phyloP scores from a whole-genome alignment of 2,329 filamentous ascomycete genomes.

The Phyllosticta capitalensis region DNA sequence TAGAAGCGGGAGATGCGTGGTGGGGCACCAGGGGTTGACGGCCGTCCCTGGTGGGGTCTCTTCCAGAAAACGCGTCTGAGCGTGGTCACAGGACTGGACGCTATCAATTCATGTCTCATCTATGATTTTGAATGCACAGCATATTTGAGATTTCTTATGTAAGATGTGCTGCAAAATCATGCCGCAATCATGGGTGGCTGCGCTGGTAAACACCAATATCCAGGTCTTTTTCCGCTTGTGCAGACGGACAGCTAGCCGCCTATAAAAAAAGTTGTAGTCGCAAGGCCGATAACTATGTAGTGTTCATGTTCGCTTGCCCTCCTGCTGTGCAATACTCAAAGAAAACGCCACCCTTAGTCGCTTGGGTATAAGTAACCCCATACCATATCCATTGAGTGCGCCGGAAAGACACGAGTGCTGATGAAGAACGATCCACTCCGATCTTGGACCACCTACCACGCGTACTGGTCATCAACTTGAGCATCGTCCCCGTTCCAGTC shows the following conservation, averaged over 20 bases:
- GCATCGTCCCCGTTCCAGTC: slow-evolving; percentile 48
- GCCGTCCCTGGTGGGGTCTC: neutral
- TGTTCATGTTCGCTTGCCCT: neutral
- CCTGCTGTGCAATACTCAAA: neutral
- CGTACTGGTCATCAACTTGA: slow-evolving; percentile 27
- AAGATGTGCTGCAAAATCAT: too few relatives aligned
- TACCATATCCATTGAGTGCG: neutral
- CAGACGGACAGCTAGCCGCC: too few relatives aligned
- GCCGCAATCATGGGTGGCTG: too few relatives aligned
- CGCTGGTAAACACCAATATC: too few relatives aligned
- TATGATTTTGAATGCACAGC: neutral
- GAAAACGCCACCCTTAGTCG: neutral
- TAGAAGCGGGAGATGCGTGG: neutral
- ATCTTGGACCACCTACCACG: slow-evolving; percentile 20
- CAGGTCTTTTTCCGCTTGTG: too few relatives aligned
- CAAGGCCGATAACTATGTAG: too few relatives aligned
- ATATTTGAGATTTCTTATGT: neutral
- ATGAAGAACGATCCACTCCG: neutral
- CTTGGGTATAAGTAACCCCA: neutral
- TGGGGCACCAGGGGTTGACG: neutral
- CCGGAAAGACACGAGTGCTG: neutral
- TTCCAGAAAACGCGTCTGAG: slow-evolving; percentile 8
- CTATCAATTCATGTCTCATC: neutral
- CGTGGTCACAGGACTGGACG: neutral
- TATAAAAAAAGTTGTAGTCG: neutral